These are phyloP conservation scores for Scutellaria minor DNA, from an alignment of 257 asterid species.

Conservation along the genomic window DNA sequence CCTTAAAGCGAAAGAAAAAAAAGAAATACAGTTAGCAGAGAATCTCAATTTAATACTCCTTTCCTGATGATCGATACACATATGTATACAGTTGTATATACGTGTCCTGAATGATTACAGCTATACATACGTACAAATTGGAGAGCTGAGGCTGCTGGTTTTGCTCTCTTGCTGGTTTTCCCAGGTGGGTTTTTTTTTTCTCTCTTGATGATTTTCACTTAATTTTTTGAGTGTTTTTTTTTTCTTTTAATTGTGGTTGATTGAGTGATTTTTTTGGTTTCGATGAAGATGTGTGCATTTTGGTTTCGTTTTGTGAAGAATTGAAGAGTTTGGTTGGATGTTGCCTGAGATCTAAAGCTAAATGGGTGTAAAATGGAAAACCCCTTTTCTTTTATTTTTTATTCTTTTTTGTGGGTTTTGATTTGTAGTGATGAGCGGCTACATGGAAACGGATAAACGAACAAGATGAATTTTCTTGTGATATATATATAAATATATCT, in stretches of 20 bases:
- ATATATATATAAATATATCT: no score
- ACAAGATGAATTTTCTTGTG: slow-evolving; percentile 34
- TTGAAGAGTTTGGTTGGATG: slow-evolving; percentile 11
- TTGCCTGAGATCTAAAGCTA: slow-evolving; percentile 43
- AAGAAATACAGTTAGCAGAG: slow-evolving; percentile 36
- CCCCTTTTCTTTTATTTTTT: neutral
- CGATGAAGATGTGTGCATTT: slow-evolving; percentile 20
- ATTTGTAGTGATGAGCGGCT: slow-evolving; percentile 31
- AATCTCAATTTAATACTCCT: slow-evolving; percentile 39
- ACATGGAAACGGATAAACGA: slow-evolving; percentile 16
- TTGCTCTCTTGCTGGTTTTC: slow-evolving; percentile 39
- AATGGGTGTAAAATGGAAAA: neutral
- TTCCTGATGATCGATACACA: slow-evolving; percentile 35
- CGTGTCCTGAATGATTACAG: slow-evolving; percentile 51
- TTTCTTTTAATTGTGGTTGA: neutral
- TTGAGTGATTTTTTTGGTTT: neutral
- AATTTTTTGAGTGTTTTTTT: slow-evolving; percentile 15
- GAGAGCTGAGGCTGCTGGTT: slow-evolving; percentile 38
- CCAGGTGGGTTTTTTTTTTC: slow-evolving; percentile 43
- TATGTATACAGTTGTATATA: slow-evolving; percentile 44
- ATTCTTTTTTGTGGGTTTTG: neutral
- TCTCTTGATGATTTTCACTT: slow-evolving; percentile 28
- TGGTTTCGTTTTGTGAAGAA: slow-evolving; percentile 7
- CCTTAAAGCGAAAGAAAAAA: slow-evolving; percentile 6
- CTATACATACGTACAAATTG: slow-evolving; percentile 43